Evolutionary conservation across 2,329 filamentous ascomycete species (phyloP).

Genomic region (Neopestalotiopsis clavispora): DNA sequence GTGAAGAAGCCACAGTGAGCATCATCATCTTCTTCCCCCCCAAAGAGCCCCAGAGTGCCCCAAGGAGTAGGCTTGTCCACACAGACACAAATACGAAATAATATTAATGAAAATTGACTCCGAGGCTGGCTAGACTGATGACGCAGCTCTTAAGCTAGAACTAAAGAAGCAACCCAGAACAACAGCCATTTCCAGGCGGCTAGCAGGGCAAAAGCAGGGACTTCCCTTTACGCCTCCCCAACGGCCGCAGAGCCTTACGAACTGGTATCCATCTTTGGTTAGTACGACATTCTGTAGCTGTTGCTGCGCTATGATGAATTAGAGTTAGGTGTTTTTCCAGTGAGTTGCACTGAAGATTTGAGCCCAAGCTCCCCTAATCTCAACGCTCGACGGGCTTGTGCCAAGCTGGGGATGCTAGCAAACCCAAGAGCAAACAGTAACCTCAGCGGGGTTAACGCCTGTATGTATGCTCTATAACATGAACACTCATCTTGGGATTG

Average conservation of each 20-base stretch:
- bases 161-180: background rate
- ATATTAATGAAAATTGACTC: slow-evolving; percentile 3
- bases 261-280: slow-evolving; percentile 10
- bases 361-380: slow-evolving; percentile 1
- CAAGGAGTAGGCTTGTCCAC: slow-evolving; percentile 2
- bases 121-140: slow-evolving; percentile 14
- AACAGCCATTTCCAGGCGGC: background rate
- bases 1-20: background rate
- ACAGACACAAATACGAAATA: background rate
- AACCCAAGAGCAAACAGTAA: background rate
- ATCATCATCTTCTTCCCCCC: background rate
- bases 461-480: background rate
- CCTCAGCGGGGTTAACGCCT: background rate
- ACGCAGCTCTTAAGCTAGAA: slow-evolving; percentile 10
- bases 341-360: background rate
- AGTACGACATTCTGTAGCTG: background rate
- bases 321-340: background rate
- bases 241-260: slow-evolving; percentile 15
- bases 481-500: background rate
- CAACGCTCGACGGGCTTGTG: background rate
- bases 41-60: background rate
- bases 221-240: background rate
- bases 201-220: slow-evolving; percentile 10
- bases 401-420: background rate
- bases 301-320: background rate